Evolutionary conservation across 192 early-diverging fungal genomes (phyloP), one percentile per base, ranked within the genome.

Genomic region (Gamsiella multidivaricata): DNA sequence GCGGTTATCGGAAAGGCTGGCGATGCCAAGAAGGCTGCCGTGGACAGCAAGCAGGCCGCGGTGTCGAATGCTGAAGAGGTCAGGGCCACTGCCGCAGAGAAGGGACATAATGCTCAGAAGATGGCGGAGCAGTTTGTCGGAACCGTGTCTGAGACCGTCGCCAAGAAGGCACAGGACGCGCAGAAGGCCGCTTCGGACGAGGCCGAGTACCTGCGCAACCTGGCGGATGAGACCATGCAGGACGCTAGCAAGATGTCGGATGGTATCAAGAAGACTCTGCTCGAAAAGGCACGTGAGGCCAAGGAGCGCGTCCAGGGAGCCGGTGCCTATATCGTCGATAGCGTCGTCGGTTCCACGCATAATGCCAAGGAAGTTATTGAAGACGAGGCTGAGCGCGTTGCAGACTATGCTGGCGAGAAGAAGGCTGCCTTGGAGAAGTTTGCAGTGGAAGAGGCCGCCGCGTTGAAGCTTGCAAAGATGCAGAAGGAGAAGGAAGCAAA

Each of bases 221-320:
- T 52, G 28, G 49, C 52, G 0, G 61, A 78, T n/a, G 66, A 61
- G 2, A 64, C 51, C 39, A 41, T 60, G 17, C 9, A 60, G 7
- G 73, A 61, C 37, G 73, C 73, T 6, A 39, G 65, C 26, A 78
- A 78, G 54, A 15, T 78, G 0, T 68, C 73, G 33, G 73, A 68
- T 14, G 23, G 58, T 14, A 46, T 64, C 54, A 69, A 69, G 49
- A 55, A 78, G 60, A 25, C 51, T 23, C 54, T 78, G 5, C 18
- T 64, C 5, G 65, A 78, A 5, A 69, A 78, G 41, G 74, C 66
- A 0, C 47, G 51, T 12, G 74, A 64, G 53, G 74, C 65, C 14
- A 43, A 78, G 25, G 74, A 78, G 31, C n/a, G 36, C 22, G 36
- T 26, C 49, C 69, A 73, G 12, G 70, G 45, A 20, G 56, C 54